Evolutionary conservation across 805 yeast species (phyloP), one percentile per base, ranked within the genome.

Genomic region (Wickerhamomyces rabaulensis): DNA sequence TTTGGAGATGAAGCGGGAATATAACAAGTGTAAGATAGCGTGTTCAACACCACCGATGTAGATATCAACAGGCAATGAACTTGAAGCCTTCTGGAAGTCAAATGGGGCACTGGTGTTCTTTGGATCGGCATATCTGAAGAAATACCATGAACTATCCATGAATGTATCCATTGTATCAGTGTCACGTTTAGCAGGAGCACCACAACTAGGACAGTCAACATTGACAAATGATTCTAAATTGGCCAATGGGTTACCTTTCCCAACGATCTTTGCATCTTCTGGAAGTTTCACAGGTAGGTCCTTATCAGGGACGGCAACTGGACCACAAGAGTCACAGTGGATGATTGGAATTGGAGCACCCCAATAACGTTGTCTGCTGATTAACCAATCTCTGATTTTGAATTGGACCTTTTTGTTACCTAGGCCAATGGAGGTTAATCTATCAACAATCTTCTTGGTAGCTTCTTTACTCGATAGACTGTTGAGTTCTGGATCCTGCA

Each of bases 91-190:
- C 10, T 72, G 72, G 48, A 62, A 65, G 25, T 58, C 67, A 57
- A 92, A 89, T 1, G 88, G 86, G 37, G 60, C 52, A 0, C 55
- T 41, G 0, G 57, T 50, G 62, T 94, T 92, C 27, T 79, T 67
- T 0, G 95, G 71, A 62, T 94, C 98, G 2, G 83, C 66, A 57
- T 79, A 91, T 49, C 99, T 76, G 69, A 94, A 83, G 64, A 78
- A 87, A 65, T 94, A 94, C 99, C 99, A 94, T 3, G 97, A 90
- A 16, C 96, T 87, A 66, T 94, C 99, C 80, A 94, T 92, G 60
- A 94, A 94, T 0, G 99, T 94, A 61, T 94, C 99, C 99, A 94
- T 92, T 0, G 99, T 94, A 60, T 94, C 99, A 0, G 98, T 88
- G 53, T 94, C 99, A 57, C 99, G 76, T 47, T 76, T 80, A 0